A percentile compares a stretch with the other conserved stretches of the same genome.
Evolutionary conservation across 192 early-diverging fungal species (phyloP).

Genomic region (Podila minutissima): DNA sequence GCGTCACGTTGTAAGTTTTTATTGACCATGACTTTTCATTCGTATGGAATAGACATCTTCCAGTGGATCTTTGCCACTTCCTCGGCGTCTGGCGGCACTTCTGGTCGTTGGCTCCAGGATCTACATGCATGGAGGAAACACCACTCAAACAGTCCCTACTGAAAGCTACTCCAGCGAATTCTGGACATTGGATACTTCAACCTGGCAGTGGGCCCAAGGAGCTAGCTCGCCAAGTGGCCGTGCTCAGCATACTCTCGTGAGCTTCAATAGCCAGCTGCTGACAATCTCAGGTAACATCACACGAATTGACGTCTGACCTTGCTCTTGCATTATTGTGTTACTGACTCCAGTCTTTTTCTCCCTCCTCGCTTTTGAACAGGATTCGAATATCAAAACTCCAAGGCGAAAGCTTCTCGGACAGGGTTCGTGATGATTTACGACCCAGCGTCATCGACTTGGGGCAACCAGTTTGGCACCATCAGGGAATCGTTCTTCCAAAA

Average conservation of each 20-base stretch:
- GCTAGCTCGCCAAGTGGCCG: constrained; percentile 13
- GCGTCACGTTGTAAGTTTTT: too few relatives aligned
- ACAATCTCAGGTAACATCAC: constrained; percentile 19
- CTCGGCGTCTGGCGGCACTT: constrained; percentile 21
- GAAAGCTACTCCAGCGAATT: constrained; percentile 19
- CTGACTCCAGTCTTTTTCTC: too few relatives aligned
- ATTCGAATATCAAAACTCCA: constrained; percentile 24
- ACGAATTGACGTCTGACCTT: too few relatives aligned
- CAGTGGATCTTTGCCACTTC: constrained; percentile 16
- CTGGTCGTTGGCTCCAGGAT: constrained; percentile 22
- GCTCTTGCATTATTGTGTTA: too few relatives aligned
- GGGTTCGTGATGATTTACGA: constrained; percentile 27
- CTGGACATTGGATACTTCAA: constrained; percentile 28
- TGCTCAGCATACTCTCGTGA: constrained; percentile 24
- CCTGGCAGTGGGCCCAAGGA: constrained; percentile 23
- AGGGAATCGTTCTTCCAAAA: constrained; percentile 16
- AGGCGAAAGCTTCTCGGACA: constrained; percentile 14
- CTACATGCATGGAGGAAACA: constrained; percentile 51
- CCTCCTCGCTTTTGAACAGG: too few relatives aligned
- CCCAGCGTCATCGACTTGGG: constrained; percentile 13
- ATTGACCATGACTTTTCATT: not conserved
- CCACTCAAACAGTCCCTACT: constrained; percentile 32
- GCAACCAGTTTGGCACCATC: constrained; percentile 26
- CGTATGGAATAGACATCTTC: constrained; percentile 4
- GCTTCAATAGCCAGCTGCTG: constrained; percentile 12